A percentile compares a stretch with the other conserved stretches of the same genome.
phyloP scores from a whole-genome alignment of 129 eudicot genomes.

The Artemisia argyi region DNA sequence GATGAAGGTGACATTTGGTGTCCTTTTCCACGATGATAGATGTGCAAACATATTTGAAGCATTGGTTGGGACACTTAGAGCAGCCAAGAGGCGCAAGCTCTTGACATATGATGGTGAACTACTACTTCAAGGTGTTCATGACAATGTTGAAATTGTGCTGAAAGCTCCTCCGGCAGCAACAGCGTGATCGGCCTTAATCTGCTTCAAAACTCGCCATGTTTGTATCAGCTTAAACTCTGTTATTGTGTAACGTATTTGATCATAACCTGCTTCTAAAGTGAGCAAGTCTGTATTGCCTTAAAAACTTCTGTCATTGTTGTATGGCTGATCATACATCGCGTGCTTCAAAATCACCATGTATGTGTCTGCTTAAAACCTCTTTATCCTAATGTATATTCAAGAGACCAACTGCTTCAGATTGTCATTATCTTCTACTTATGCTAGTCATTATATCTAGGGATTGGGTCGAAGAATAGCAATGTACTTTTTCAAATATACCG shows the following conservation, averaged over 20 bases:
- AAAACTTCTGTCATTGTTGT: neutral
- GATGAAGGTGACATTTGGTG: slow-evolving; percentile 90
- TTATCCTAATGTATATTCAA: neutral
- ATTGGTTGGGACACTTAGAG: slow-evolving; percentile 92
- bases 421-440: too few species aligned
- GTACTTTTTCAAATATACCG: too few species aligned
- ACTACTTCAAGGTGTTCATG: slow-evolving; percentile 97
- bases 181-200: slow-evolving; percentile 8
- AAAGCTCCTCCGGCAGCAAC: slow-evolving; percentile 55
- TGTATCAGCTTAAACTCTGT: neutral
- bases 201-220: neutral
- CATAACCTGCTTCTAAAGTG: neutral
- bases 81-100: slow-evolving; percentile 87
- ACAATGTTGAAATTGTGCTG: slow-evolving; percentile 77
- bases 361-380: neutral
- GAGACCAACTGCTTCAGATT: too few species aligned
- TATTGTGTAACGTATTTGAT: neutral
- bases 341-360: neutral
- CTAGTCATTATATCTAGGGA: too few species aligned
- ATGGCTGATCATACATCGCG: neutral
- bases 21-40: slow-evolving; percentile 84
- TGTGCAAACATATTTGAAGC: slow-evolving; percentile 99
- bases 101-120: slow-evolving; percentile 94
- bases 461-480: too few species aligned
- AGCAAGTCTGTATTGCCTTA: neutral